These are phyloP conservation scores for Inonotus hispidus DNA, from an alignment of 1,284 basidiomycete species.

Conservation along the genomic window DNA sequence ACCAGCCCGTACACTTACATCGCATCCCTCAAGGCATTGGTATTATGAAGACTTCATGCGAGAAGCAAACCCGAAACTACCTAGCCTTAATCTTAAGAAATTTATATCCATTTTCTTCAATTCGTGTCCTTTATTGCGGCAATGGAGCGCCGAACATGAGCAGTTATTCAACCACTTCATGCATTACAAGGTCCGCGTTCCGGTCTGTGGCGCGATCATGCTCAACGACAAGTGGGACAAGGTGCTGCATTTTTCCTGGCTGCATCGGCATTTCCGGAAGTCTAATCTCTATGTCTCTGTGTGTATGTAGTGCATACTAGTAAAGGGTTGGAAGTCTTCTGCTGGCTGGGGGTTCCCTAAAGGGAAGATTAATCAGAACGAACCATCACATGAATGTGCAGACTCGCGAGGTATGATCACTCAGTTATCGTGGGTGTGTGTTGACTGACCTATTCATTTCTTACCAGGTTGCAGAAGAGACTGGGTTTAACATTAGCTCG, in stretches of 20 bases:
- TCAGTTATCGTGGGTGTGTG: background rate
- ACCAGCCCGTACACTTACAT: slow-evolving; percentile 2
- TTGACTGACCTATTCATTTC: background rate
- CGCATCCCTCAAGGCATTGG: slow-evolving; percentile 73
- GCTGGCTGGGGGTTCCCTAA: slow-evolving; percentile 98
- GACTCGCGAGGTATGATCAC: slow-evolving; percentile 70
- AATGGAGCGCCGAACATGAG: slow-evolving; percentile 77
- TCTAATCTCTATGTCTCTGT: background rate
- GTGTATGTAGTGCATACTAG: slow-evolving; percentile 72
- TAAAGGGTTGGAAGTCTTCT: slow-evolving; percentile 96
- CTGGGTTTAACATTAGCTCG: slow-evolving; percentile 80
- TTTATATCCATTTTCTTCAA: slow-evolving; percentile 94
- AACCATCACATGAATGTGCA: slow-evolving; percentile 80
- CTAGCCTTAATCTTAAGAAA: slow-evolving; percentile 83
- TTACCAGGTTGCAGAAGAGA: slow-evolving; percentile 85
- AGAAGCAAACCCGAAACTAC: slow-evolving; percentile 83
- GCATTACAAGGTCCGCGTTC: slow-evolving; percentile 96
- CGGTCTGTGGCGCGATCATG: slow-evolving; percentile 98
- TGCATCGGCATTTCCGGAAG: slow-evolving; percentile 1
- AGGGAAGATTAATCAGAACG: slow-evolving; percentile 97
- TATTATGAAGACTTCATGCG: slow-evolving; percentile 99
- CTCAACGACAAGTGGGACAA: slow-evolving; percentile 90
- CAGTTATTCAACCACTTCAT: slow-evolving; percentile 80
- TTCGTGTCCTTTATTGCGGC: slow-evolving; percentile 73
- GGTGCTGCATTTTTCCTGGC: slow-evolving; percentile 40